A percentile compares a stretch with the other conserved stretches of the same genome.
Evolutionary conservation across 768 basidiomycete genomes (phyloP).

Genomic region (Suillus weaverae): DNA sequence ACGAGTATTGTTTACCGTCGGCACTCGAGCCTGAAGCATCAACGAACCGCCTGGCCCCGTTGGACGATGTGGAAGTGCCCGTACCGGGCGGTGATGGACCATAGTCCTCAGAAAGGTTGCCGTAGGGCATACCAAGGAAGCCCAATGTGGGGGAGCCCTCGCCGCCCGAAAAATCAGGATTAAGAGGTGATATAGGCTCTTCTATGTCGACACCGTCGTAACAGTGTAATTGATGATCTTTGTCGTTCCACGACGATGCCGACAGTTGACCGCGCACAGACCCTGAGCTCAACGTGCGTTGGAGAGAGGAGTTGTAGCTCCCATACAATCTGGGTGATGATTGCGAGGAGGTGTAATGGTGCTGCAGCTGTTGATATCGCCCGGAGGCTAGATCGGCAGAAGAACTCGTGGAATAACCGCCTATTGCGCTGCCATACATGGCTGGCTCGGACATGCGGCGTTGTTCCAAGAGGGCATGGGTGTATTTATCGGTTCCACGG

Average conservation of each 20-base stretch:
- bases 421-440: conserved; percentile 45
- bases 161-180: conserved; percentile 51
- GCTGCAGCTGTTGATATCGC: conserved; percentile 45
- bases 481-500: conserved; percentile 37
- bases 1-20: conserved; percentile 75
- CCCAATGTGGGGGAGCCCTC: conserved; percentile 35
- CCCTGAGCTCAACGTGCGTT: conserved; percentile 45
- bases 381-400: conserved; percentile 31
- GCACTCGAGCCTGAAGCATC: conserved; percentile 32
- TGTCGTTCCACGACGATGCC: conserved; percentile 29
- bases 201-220: conserved; percentile 41
- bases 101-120: conserved; percentile 49
- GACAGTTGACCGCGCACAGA: conserved; percentile 46
- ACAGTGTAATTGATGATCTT: conserved; percentile 31
- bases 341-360: conserved; percentile 36
- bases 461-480: conserved; percentile 48
- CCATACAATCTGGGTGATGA: conserved; percentile 35
- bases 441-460: conserved; percentile 72
- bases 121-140: conserved; percentile 38
- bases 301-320: conserved; percentile 41
- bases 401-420: conserved; percentile 32
- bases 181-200: conserved; percentile 55
- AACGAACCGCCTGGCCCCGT: conserved; percentile 26
- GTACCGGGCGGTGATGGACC: conserved; percentile 65
- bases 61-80: conserved; percentile 57